A percentile compares a stretch with the other conserved stretches of the same genome.
These are phyloP conservation scores for Leccinum subtestaceum DNA, from an alignment of 768 basidiomycete species.

Conservation along the genomic window DNA sequence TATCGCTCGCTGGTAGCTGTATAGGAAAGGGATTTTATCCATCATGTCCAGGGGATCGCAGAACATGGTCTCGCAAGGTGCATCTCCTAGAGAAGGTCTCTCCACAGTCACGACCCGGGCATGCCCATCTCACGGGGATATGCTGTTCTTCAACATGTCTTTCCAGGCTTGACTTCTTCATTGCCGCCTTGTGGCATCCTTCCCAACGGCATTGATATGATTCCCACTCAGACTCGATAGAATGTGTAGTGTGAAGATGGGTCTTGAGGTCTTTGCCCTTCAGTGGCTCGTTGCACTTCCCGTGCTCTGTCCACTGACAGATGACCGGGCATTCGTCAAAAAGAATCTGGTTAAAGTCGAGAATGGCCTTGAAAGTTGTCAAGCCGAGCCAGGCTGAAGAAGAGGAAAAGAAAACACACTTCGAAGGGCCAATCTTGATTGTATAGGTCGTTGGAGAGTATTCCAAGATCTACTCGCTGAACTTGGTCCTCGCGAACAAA, in stretches of 20 bases:
- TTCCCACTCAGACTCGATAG: background rate
- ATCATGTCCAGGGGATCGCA: background rate
- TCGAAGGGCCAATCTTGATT: background rate
- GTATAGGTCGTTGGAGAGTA: background rate
- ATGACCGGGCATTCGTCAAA: background rate
- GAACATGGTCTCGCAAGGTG: slow-evolving; percentile 1
- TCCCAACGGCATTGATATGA: slow-evolving; percentile 10
- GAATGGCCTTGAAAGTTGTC: background rate
- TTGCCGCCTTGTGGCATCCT: background rate
- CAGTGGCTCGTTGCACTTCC: background rate
- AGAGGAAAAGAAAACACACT: background rate
- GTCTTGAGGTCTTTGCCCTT: background rate
- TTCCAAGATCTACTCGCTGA: background rate
- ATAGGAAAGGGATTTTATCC: background rate
- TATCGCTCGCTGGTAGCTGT: background rate
- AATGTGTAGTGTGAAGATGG: slow-evolving; percentile 9
- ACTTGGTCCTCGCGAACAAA: background rate
- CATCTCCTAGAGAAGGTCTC: too few species aligned
- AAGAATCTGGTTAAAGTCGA: background rate
- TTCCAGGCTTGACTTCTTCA: slow-evolving; percentile 11
- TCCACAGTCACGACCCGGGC: too few species aligned
- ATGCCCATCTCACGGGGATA: slow-evolving; percentile 8
- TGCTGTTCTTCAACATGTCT: slow-evolving; percentile 13
- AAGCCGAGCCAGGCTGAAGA: background rate
- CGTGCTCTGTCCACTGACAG: slow-evolving; percentile 6